phyloP scores from a whole-genome alignment of 1,284 basidiomycete genomes.

The Chondrostereum purpureum region DNA sequence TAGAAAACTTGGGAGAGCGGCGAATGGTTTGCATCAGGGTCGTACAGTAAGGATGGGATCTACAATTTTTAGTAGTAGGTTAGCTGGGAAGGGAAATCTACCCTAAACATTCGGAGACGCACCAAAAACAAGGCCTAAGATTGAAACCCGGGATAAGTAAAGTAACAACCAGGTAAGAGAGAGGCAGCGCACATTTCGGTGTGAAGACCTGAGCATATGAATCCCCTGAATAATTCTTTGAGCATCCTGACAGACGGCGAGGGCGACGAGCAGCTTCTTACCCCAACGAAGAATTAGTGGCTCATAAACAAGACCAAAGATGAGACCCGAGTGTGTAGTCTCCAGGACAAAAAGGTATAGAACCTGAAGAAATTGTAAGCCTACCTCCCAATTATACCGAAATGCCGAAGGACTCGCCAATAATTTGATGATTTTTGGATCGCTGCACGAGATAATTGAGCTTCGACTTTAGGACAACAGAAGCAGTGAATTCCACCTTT shows the following conservation, averaged over 20 bases:
- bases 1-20: too few relatives aligned
- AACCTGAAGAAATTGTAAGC: background rate
- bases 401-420: background rate
- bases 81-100: too few relatives aligned
- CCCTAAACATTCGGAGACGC: too few relatives aligned
- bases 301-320: constrained; percentile 12
- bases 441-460: background rate
- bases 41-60: constrained; percentile 1
- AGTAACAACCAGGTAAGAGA: too few relatives aligned
- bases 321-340: constrained; percentile 8
- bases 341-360: constrained; percentile 13
- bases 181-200: background rate
- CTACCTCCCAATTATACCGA: background rate
- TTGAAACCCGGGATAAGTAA: too few relatives aligned
- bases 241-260: background rate
- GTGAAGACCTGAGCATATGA: too few relatives aligned
- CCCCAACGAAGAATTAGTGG: constrained; percentile 9
- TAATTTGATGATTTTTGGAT: background rate
- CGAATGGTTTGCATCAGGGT: too few relatives aligned
- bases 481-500: background rate
- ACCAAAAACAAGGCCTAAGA: background rate
- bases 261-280: background rate
- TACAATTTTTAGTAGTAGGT: background rate
- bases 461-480: background rate
- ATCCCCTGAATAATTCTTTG: background rate